Base-by-base conservation (phyloP, 441 rosid species). In the Gossypium trilobum region DNA sequence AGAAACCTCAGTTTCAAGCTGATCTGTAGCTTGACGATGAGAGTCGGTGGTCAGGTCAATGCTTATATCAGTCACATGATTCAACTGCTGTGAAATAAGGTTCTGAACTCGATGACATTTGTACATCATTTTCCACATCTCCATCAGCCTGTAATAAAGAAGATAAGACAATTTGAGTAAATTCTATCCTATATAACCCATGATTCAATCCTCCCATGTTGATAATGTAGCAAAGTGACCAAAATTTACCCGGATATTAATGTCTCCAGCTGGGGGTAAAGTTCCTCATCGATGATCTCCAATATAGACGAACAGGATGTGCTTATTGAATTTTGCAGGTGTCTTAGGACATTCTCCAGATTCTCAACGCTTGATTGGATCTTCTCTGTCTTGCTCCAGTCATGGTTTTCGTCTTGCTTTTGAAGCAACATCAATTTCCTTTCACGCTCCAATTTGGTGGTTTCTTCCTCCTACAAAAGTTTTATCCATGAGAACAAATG, bases 31-130 rank as follows among this genome's bases (percentile, higher is more conserved):
- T 29, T 81, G 88, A 54, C 81, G 91, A 80, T 85, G 95, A 79
- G 76, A 80, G 67, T 88, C 93, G 1, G 97, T 86, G 72, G 90
- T 85, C 63, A 85, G 83, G 75, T 85, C 88, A 52, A 82, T 59
- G 74, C 48, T 74, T 73, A 83, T 69, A 58, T 84, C 90, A 20
- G 78, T 68, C 58, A 91, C 85, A 78, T 85, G 84, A 82, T 86
- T 87, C 79, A 95, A 72, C 51, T 87, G 87, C 83, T 82, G 86
- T 13, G 97, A 87, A 61, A 95, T 89, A 70, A 86, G 86, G 68
- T 85, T 82, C 77, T 95, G 99, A 77, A 79, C 77, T 83, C 85
- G 89, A 79, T 92, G 97, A 66, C 92, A 89, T 74, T 87, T 91
- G 44, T 80, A 85, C 97, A 95, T 95, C 64, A 79, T 84, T 73